A percentile compares a stretch with the other conserved stretches of the same genome.
Evolutionary conservation across 352 stramenopile species (phyloP).

Genomic region (Phytophthora agathidicida): DNA sequence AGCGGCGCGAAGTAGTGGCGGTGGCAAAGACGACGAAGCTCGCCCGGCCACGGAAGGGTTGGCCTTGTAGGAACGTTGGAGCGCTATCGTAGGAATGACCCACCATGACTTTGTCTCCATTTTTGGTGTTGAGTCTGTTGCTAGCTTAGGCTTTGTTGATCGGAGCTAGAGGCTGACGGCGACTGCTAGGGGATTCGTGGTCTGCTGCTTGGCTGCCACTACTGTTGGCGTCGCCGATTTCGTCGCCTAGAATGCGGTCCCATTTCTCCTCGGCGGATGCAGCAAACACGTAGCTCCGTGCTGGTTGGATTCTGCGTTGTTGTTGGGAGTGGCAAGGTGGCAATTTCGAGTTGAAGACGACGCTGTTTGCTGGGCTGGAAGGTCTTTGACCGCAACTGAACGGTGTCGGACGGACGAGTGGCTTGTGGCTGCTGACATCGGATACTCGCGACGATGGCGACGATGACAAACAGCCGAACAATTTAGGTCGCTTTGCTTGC

Average conservation of each 20-base stretch:
- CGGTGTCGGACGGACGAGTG: constrained; percentile 33
- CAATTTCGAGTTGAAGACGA: constrained; percentile 19
- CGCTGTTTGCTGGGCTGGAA: not conserved
- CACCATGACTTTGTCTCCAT: constrained; percentile 14
- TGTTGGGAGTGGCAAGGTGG: constrained; percentile 24
- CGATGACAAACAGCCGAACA: constrained; percentile 19
- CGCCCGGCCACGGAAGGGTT: constrained; percentile 42
- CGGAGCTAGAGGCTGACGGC: constrained; percentile 12
- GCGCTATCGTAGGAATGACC: constrained; percentile 23
- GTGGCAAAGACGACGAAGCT: constrained; percentile 60
- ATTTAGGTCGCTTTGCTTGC: constrained; percentile 27
- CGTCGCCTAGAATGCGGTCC: constrained; percentile 63
- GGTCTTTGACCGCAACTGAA: constrained; percentile 26
- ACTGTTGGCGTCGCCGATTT: constrained; percentile 33
- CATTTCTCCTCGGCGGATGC: constrained; percentile 71
- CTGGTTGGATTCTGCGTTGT: constrained; percentile 4
- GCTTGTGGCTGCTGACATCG: constrained; percentile 21
- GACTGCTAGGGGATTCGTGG: constrained; percentile 14
- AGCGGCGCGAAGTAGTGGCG: constrained; percentile 20
- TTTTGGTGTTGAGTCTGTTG: constrained; percentile 19
- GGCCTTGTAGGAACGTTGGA: constrained; percentile 23
- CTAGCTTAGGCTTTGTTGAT: constrained; percentile 9
- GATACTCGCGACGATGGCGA: constrained; percentile 26
- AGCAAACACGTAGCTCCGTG: constrained; percentile 29
- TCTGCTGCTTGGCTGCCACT: constrained; percentile 15